Evolutionary conservation across 352 stramenopile genomes (phyloP).

Genomic region (Phytophthora lateralis): DNA sequence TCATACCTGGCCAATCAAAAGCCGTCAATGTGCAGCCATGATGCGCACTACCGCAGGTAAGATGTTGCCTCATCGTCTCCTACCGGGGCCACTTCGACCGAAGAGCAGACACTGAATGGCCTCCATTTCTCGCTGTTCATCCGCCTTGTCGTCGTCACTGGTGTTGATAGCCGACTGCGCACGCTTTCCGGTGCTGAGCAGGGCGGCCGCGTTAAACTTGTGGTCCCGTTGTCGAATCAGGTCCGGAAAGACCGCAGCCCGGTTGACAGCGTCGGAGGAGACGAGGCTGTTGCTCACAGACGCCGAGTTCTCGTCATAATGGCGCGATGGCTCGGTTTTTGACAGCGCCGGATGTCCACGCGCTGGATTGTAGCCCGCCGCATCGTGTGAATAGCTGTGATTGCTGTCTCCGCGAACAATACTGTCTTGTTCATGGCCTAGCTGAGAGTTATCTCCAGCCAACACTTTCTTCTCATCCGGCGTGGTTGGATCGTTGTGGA

Average conservation of each 20-base stretch:
- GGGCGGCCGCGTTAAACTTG: slow-evolving; percentile 20
- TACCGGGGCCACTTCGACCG: slow-evolving; percentile 5
- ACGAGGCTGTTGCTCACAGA: slow-evolving; percentile 33
- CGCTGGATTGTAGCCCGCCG: not conserved
- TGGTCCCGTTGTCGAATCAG: slow-evolving; percentile 15
- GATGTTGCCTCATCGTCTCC: not conserved
- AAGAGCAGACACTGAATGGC: slow-evolving; percentile 68
- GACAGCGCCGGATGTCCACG: not conserved
- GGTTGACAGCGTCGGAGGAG: slow-evolving; percentile 13
- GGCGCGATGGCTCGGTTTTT: not conserved
- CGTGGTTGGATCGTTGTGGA: not conserved
- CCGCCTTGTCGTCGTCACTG: slow-evolving; percentile 36
- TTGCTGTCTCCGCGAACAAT: not conserved
- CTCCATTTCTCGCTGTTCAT: slow-evolving; percentile 65
- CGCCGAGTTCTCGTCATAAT: slow-evolving; percentile 27
- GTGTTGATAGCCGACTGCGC: not conserved
- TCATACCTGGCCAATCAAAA: slow-evolving; percentile 18
- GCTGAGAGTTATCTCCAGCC: slow-evolving; percentile 1
- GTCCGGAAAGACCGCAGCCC: slow-evolving; percentile 8
- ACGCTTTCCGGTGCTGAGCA: slow-evolving; percentile 14
- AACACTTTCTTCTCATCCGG: not conserved
- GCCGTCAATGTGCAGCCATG: slow-evolving; percentile 14
- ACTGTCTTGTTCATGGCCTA: slow-evolving; percentile 6
- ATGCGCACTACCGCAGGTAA: slow-evolving; percentile 6
- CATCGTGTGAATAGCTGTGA: not conserved